phyloP scores from a whole-genome alignment of 2,329 filamentous ascomycete species.

The Apiospora sp. region DNA sequence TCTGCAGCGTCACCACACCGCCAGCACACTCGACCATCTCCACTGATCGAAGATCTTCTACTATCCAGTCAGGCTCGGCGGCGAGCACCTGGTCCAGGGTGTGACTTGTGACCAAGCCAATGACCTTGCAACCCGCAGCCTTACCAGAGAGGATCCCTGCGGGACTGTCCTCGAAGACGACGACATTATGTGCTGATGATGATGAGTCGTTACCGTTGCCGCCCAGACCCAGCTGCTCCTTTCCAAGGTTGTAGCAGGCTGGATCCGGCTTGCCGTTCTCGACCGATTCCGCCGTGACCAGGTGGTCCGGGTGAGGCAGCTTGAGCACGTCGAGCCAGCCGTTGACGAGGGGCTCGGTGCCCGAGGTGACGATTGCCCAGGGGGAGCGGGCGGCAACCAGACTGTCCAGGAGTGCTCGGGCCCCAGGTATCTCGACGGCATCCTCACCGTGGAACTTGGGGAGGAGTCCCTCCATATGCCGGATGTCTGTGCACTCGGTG shows the following conservation, averaged over 20 bases:
- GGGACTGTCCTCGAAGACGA: constrained; percentile 90
- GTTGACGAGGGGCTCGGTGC: constrained; percentile 70
- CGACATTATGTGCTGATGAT: constrained; percentile 51
- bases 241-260: constrained; percentile 74
- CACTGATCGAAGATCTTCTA: constrained; percentile 80
- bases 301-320: constrained; percentile 69
- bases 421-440: constrained; percentile 86
- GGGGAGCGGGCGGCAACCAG: constrained; percentile 69
- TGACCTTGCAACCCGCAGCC: constrained; percentile 83
- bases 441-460: constrained; percentile 79
- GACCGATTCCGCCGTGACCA: constrained; percentile 81
- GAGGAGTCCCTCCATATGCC: constrained; percentile 78
- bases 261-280: constrained; percentile 80
- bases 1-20: constrained; percentile 71
- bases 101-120: constrained; percentile 88
- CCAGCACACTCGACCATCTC: constrained; percentile 64
- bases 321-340: constrained; percentile 76
- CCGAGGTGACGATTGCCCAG: constrained; percentile 90
- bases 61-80: constrained; percentile 88
- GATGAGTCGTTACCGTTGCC: constrained; percentile 41
- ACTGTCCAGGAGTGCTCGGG: constrained; percentile 71
- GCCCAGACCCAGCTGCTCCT: constrained; percentile 64
- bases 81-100: constrained; percentile 72
- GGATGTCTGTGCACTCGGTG: constrained; percentile 68
- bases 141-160: constrained; percentile 86